Conservation (phyloP, 441 rosid genomes). For the Hura crepitans region DNA sequence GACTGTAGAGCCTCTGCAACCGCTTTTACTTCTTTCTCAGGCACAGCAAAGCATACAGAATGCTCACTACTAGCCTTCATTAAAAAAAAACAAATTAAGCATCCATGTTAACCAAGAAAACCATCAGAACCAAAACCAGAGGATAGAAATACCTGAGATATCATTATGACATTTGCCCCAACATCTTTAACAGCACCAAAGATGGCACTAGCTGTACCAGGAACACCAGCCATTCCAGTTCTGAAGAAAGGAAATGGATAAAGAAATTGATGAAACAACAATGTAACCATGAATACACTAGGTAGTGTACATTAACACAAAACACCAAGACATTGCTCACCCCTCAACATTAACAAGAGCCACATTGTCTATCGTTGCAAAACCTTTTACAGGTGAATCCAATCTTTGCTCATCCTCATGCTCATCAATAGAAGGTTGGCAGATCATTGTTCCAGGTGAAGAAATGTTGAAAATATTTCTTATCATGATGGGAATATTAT, state of each 20-base stretch:
- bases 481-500: conserved; percentile 89
- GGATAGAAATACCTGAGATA: conserved; percentile 65
- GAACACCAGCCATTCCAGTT: conserved; percentile 99
- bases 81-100: conserved; percentile 29
- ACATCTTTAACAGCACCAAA: conserved; percentile 95
- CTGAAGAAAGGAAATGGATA: conserved; percentile 35
- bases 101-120: conserved; percentile 17
- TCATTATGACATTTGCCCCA: conserved; percentile 96
- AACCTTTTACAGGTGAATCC: conserved; percentile 73
- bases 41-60: conserved; percentile 95
- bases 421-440: conserved; percentile 44
- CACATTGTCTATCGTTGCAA: conserved; percentile 92
- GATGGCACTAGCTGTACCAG: conserved; percentile 90
- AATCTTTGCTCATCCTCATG: conserved; percentile 43
- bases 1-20: conserved; percentile 78
- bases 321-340: conserved; percentile 41
- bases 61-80: conserved; percentile 93
- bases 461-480: conserved; percentile 85
- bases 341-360: conserved; percentile 98
- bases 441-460: conserved; percentile 86
- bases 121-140: conserved; percentile 15
- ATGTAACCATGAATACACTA: conserved; percentile 8
- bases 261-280: not conserved
- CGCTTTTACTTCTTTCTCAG: conserved; percentile 85
- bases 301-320: conserved; percentile 5